phyloP scores from a whole-genome alignment of 768 basidiomycete species.

The Agaricus sinodeliciosus region DNA sequence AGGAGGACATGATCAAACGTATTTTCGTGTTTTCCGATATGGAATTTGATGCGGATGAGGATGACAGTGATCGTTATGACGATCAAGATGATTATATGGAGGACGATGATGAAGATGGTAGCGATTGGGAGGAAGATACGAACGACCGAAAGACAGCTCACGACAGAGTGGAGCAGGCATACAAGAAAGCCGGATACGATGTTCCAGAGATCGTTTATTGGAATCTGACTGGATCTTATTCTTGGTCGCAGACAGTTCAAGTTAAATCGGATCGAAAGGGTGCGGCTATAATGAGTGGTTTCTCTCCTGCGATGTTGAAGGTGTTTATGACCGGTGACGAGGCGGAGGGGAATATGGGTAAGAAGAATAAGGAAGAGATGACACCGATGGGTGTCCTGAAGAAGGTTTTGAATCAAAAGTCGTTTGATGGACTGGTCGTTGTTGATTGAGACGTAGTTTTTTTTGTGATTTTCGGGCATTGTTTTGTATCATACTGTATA shows the following conservation, averaged over 20 bases:
- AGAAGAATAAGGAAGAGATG: slow-evolving; percentile 26
- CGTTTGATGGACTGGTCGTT: slow-evolving; percentile 51
- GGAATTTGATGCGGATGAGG: slow-evolving; percentile 50
- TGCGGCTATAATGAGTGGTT: slow-evolving; percentile 66
- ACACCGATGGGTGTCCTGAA: slow-evolving; percentile 39
- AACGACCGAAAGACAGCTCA: slow-evolving; percentile 56
- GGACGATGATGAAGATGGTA: too few species aligned
- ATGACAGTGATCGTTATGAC: too few species aligned
- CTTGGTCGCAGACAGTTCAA: slow-evolving; percentile 33
- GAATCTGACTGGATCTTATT: slow-evolving; percentile 36
- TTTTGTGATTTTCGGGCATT: too few species aligned
- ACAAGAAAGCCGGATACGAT: slow-evolving; percentile 57
- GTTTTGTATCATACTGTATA: too few species aligned
- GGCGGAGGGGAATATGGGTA: slow-evolving; percentile 22
- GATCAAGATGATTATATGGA: too few species aligned
- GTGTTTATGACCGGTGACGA: slow-evolving; percentile 56
- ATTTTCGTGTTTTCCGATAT: slow-evolving; percentile 75
- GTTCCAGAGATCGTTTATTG: slow-evolving; percentile 72
- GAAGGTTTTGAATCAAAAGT: slow-evolving; percentile 38
- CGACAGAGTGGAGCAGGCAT: slow-evolving; percentile 47
- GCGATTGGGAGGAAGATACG: slow-evolving; percentile 1
- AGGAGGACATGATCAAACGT: slow-evolving; percentile 70
- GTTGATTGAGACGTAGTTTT: slow-evolving; percentile 33
- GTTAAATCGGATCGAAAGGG: slow-evolving; percentile 48
- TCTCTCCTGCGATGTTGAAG: slow-evolving; percentile 64